A percentile compares a stretch with the other conserved stretches of the same genome.
Conservation (phyloP, 2,329 filamentous ascomycete genomes). For the Magnaporthales sp. region DNA sequence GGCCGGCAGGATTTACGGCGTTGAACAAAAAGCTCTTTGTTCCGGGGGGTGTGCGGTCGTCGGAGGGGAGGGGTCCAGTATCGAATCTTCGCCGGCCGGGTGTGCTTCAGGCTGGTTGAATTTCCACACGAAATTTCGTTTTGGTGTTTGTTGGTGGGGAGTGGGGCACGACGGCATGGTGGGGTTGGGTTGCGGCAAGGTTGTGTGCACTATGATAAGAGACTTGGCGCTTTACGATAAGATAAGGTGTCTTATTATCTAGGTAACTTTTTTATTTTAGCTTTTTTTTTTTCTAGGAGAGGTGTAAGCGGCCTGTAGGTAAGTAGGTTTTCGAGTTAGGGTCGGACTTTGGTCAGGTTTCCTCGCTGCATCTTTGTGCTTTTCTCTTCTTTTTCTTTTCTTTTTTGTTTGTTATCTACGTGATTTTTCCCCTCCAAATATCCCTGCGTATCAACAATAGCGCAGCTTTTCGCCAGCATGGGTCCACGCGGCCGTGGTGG, state of each 20-base stretch:
- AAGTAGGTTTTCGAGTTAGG: not conserved
- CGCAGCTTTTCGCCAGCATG: not conserved
- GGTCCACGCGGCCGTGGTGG: slow-evolving; percentile 11
- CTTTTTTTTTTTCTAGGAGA: slow-evolving; percentile 16
- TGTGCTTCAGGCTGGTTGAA: slow-evolving; percentile 11
- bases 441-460: not conserved
- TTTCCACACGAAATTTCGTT: slow-evolving; percentile 14
- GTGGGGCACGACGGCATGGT: slow-evolving; percentile 14
- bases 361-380: too few species aligned
- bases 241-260: not conserved
- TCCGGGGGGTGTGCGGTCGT: slow-evolving; percentile 3
- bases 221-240: slow-evolving; percentile 8
- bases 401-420: not conserved
- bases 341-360: not conserved
- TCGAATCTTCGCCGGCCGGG: slow-evolving; percentile 17
- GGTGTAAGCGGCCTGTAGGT: not conserved
- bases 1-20: not conserved
- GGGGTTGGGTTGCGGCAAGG: slow-evolving; percentile 13
- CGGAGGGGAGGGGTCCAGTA: slow-evolving; percentile 11
- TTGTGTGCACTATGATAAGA: slow-evolving; percentile 49
- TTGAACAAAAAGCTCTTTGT: not conserved
- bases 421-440: not conserved
- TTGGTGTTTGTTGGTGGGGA: slow-evolving; percentile 27
- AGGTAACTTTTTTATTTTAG: slow-evolving; percentile 10
- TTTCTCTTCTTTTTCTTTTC: too few species aligned